A percentile compares a stretch with the other conserved stretches of the same genome.
Conservation (phyloP, 805 yeast genomes). For the Barnettozyma californica region DNA sequence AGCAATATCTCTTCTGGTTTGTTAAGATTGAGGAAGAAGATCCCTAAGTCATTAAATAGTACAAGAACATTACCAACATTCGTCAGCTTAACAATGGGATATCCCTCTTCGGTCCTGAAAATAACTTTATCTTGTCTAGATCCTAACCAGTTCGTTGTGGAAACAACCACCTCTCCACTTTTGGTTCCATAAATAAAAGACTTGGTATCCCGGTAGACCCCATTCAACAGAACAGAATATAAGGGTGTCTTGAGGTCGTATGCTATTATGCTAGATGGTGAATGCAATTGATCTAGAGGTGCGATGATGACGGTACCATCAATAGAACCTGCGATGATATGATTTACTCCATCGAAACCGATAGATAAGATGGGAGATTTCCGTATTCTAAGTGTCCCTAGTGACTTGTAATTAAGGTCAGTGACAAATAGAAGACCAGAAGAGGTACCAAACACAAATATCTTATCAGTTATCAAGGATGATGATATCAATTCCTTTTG, state of each 20-base stretch:
- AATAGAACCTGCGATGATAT: constrained; percentile 83
- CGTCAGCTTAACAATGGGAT: constrained; percentile 66
- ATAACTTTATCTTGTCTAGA: constrained; percentile 64
- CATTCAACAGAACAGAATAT: constrained; percentile 79
- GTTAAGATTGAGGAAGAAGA: constrained; percentile 57
- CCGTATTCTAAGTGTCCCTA: constrained; percentile 79
- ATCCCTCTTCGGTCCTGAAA: constrained; percentile 43
- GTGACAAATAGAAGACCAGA: constrained; percentile 75
- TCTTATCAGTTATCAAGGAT: constrained; percentile 50
- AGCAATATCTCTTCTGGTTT: constrained; percentile 41
- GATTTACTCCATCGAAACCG: constrained; percentile 61
- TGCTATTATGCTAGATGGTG: constrained; percentile 36
- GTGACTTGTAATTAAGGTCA: constrained; percentile 48
- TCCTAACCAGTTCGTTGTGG: constrained; percentile 85
- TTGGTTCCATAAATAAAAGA: constrained; percentile 86
- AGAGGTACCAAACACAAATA: constrained; percentile 83
- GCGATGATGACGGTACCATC: constrained; percentile 92
- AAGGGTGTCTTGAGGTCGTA: constrained; percentile 85
- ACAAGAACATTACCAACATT: constrained; percentile 60
- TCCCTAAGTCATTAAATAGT: constrained; percentile 84
- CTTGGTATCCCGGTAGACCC: constrained; percentile 54
- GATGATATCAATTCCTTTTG: constrained; percentile 74
- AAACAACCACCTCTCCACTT: constrained; percentile 72
- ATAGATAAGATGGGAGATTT: constrained; percentile 76
- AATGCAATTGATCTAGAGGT: constrained; percentile 34